Conservation (phyloP, 2,329 filamentous ascomycete genomes). For the Elsinoe perseae region DNA sequence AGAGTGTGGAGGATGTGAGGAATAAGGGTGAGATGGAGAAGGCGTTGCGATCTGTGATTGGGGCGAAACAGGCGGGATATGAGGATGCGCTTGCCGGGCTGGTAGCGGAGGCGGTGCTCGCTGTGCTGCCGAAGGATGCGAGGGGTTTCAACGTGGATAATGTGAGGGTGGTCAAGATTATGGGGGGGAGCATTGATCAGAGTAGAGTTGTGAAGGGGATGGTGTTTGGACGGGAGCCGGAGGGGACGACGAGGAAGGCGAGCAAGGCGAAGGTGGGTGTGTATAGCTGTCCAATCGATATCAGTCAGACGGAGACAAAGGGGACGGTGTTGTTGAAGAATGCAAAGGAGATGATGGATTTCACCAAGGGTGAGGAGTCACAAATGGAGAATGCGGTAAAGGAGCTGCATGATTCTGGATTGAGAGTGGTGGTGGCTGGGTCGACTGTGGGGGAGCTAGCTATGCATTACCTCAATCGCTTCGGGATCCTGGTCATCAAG, state of each 20-base stretch:
- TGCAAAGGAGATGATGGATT: slow-evolving; percentile 97
- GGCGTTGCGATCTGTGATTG: slow-evolving; percentile 89
- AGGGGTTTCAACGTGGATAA: slow-evolving; percentile 98
- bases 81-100: slow-evolving; percentile 82
- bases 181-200: slow-evolving; percentile 92
- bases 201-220: slow-evolving; percentile 93
- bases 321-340: slow-evolving; percentile 95
- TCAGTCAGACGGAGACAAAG: slow-evolving; percentile 95
- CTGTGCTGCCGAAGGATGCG: slow-evolving; percentile 92
- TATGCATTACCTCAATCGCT: slow-evolving; percentile 95
- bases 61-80: slow-evolving; percentile 90
- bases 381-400: slow-evolving; percentile 90
- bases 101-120: slow-evolving; percentile 75
- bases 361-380: slow-evolving; percentile 90
- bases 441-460: slow-evolving; percentile 93
- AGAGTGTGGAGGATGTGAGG: slow-evolving; percentile 78
- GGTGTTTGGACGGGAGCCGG: slow-evolving; percentile 95
- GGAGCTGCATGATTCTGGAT: slow-evolving; percentile 86
- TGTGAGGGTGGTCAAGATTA: slow-evolving; percentile 97
- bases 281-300: slow-evolving; percentile 93
- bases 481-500: slow-evolving; percentile 91
- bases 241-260: slow-evolving; percentile 81
- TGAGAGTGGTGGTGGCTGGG: slow-evolving; percentile 86
- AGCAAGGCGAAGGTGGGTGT: slow-evolving; percentile 91
- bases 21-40: slow-evolving; percentile 82